Conservation (phyloP, 208 protist species). For the Leishmania martiniquensis region DNA sequence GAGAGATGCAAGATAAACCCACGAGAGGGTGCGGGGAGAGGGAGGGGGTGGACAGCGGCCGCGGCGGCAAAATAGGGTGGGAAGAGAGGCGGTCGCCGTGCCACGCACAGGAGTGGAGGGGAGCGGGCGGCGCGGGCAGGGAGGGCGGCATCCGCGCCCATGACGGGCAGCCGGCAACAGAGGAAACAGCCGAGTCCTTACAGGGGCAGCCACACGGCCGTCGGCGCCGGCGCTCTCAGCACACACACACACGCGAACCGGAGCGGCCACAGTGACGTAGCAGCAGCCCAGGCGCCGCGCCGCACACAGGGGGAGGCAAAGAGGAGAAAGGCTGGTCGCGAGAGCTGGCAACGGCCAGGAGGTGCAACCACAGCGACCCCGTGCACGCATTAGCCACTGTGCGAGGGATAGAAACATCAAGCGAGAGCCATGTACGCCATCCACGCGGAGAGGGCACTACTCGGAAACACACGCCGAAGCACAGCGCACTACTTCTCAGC, state of each 20-base stretch:
- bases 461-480: background rate
- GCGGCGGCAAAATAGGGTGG: background rate
- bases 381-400: background rate
- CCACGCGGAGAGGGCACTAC: background rate
- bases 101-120: background rate
- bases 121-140: background rate
- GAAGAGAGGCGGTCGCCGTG: background rate
- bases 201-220: background rate
- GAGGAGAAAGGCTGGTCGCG: background rate
- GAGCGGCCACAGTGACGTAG: background rate
- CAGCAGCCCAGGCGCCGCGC: background rate
- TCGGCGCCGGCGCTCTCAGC: background rate
- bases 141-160: background rate
- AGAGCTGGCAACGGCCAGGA: background rate
- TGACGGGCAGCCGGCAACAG: no score
- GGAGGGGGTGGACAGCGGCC: background rate
- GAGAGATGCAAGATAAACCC: background rate
- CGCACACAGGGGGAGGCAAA: background rate
- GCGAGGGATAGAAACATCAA: background rate
- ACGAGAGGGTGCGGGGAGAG: background rate
- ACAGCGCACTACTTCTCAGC: background rate
- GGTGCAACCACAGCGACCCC: background rate
- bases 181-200: background rate
- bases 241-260: background rate
- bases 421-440: background rate